Evolutionary conservation across 2,329 filamentous ascomycete genomes (phyloP), one percentile per base, ranked within the genome.

Genomic region (Fonsecaea erecta): DNA sequence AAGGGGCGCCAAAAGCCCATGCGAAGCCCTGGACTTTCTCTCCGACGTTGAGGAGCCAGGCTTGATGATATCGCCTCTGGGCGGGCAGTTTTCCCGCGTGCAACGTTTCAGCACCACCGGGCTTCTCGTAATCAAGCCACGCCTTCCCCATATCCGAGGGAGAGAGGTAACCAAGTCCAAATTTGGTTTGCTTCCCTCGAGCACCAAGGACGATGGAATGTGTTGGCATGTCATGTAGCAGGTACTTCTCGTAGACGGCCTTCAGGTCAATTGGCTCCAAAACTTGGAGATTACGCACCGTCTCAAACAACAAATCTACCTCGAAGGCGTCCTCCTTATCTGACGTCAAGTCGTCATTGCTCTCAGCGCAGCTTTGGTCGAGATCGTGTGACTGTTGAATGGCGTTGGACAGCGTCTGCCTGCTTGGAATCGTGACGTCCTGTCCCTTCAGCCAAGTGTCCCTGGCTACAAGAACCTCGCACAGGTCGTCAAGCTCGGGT

Each of bases 11-110:
- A 14, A 80, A 80, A n/a, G 78, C 79, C 81, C 81, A 83, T 16
- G 76, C 76, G 54, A 80, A 64, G 67, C 82, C 83, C 67, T 85
- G 81, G 8, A 87, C 74, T 56, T 80, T 83, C 1, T 78, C 78
- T 3, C 85, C 86, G 21, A 87, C 64, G 71, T 87, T 86, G 52
- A 88, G 70, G 1, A 88, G 72, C 83, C 85, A 89, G 0, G 79
- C 80, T 69, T 80, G 73, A 11, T 77, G 76, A 46, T 70, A 74
- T 37, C 52, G 37, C 46, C n/a, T 43, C 5, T 21, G 40, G 21
- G 26, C 32, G 26, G 64, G 30, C 43, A 8, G 14, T 40, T 52
- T 7, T 34, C 34, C n/a, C 11, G 3, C 28, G 9, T 48, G 21
- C 16, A 18, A 18, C 21, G 48, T 52, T 37, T 21, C 8, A n/a